Evolutionary conservation across 1,139 yeast species (phyloP), one percentile per base, ranked within the genome.

Genomic region (Yarrowia galli): DNA sequence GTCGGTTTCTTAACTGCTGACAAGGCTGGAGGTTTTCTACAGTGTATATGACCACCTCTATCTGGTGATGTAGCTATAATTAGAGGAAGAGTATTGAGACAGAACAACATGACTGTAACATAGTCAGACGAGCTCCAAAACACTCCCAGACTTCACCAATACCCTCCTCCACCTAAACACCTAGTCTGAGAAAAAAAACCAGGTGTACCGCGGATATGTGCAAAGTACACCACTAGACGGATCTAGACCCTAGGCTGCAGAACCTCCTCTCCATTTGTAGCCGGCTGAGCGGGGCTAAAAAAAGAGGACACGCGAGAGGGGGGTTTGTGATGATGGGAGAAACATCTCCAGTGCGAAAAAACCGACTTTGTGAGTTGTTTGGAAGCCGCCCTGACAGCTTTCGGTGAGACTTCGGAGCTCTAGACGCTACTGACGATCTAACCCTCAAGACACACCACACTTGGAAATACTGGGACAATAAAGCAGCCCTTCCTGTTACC

Each of bases 221-320:
- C 53, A 25, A 25, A 2, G 53, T 48, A 36, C 15, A 48, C 53
- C 36, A 49, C 25, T 49, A 28, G 54, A 13, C 38, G n/a, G 53
- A 10, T 32, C 54, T 49, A 49, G 54, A 49, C 54, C n/a, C 54
- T 49, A 49, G 54, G 22, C 38, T 49, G 38, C 54, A 49, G 53
- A 48, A 36, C 15, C 36, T 25, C 36, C 23, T 7, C 13, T 18
- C 23, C 5, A 49, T 6, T 23, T 46, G 38, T 38, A 28, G 38
- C 38, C 23, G n/a, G 2, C 20, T 12, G 38, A 18, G 54, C 15
- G 54, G 54, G 54, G 54, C 54, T 49, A 49, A 49, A 25, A 32
- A 49, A 3, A 49, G 12, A 25, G 38, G 20, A 49, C 53, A 25
- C 35, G 36, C 35, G 53, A 46, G 22, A n/a, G n/a, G n/a, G n/a